Conservation (phyloP, 805 yeast species). For the Starmera dryadoides region DNA sequence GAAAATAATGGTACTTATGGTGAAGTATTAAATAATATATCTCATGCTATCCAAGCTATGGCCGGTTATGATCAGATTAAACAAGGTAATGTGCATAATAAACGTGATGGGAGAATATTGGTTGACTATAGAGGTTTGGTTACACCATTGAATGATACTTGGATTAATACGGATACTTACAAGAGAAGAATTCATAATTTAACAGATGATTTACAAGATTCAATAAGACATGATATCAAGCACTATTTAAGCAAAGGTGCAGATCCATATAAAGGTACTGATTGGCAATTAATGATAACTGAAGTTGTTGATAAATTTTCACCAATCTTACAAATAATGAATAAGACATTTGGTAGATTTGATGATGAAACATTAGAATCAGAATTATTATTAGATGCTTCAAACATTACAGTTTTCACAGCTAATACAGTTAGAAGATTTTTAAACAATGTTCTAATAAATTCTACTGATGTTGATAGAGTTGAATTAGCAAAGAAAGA, state of each 20-base stretch:
- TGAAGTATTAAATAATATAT: slow-evolving; percentile 13
- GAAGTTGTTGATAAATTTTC: slow-evolving; percentile 45
- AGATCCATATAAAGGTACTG: slow-evolving; percentile 34
- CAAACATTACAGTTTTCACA: slow-evolving; percentile 33
- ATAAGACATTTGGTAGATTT: slow-evolving; percentile 25
- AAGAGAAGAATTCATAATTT: slow-evolving; percentile 29
- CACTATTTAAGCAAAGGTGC: slow-evolving; percentile 21
- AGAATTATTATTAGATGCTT: slow-evolving; percentile 15
- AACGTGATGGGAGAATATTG: slow-evolving; percentile 39
- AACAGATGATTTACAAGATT: slow-evolving; percentile 25
- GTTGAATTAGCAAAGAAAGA: slow-evolving; percentile 21
- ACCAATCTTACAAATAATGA: slow-evolving; percentile 37
- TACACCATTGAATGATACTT: slow-evolving; percentile 46
- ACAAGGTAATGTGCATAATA: slow-evolving; percentile 40
- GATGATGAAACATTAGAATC: slow-evolving; percentile 3
- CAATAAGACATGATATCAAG: slow-evolving; percentile 30
- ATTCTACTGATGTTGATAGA: slow-evolving; percentile 7
- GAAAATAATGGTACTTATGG: slow-evolving; percentile 13
- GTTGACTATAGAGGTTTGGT: slow-evolving; percentile 46
- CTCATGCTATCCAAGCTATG: slow-evolving; percentile 21
- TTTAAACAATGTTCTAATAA: slow-evolving; percentile 14
- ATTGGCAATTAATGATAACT: slow-evolving; percentile 50
- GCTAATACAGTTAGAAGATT: slow-evolving; percentile 41
- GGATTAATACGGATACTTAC: slow-evolving; percentile 42
- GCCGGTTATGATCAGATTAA: slow-evolving; percentile 35